Evolutionary conservation across 176 grass and related monocot genomes (phyloP).

Genomic region (Carex pumila): DNA sequence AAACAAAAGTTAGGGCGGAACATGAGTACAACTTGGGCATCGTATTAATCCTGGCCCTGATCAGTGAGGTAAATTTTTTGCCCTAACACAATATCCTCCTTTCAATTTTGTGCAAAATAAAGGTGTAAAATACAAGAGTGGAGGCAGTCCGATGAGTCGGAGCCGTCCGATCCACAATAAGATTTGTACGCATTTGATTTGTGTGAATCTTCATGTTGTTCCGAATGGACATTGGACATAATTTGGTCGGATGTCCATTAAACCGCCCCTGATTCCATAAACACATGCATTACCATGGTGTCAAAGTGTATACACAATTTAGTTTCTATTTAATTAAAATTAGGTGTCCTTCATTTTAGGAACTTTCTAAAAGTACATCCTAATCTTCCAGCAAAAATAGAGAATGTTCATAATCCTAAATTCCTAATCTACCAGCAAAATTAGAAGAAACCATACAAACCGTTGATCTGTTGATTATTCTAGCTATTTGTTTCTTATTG

Average conservation of each 20-base stretch:
- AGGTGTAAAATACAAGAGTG: neutral
- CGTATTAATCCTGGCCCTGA: conserved; percentile 41
- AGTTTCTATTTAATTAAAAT: neutral
- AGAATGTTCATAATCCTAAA: too few species aligned
- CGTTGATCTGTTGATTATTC: too few species aligned
- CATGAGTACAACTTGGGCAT: conserved; percentile 34
- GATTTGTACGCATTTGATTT: too few species aligned
- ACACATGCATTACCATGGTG: neutral
- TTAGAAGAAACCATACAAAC: neutral
- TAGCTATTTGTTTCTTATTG: too few species aligned
- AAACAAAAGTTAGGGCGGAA: neutral
- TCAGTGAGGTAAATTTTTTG: conserved; percentile 41
- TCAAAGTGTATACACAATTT: neutral
- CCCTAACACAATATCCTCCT: neutral
- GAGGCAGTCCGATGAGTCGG: too few species aligned
- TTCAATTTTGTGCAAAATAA: neutral
- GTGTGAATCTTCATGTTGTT: too few species aligned
- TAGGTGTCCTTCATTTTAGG: neutral
- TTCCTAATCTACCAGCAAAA: neutral
- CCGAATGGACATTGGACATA: too few species aligned
- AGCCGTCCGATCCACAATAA: too few species aligned
- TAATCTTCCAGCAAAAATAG: neutral
- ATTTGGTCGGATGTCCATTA: too few species aligned
- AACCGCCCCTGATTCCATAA: too few species aligned
- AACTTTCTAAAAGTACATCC: neutral